Percentiles rank a stretch among this genome's conserved stretches.
Evolutionary conservation across 768 basidiomycete species (phyloP).

Genomic region (Hebeloma cylindrosporum): DNA sequence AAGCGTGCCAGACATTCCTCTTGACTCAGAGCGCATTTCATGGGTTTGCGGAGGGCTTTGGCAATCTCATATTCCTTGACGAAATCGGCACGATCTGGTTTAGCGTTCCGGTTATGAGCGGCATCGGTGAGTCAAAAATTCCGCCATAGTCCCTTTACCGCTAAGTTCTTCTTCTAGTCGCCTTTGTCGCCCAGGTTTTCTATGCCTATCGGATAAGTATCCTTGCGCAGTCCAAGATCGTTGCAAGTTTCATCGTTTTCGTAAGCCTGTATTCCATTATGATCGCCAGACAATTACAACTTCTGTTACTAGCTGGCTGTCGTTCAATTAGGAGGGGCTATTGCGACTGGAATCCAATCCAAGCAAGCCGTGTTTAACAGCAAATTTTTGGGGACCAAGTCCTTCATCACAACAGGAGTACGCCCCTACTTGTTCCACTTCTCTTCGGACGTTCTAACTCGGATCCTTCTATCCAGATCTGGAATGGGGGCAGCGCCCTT

Average conservation of each 20-base stretch:
- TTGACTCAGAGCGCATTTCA: constrained; percentile 10
- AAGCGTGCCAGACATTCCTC: constrained; percentile 9
- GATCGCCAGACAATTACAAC: not conserved
- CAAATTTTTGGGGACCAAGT: constrained; percentile 4
- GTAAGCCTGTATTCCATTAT: not conserved
- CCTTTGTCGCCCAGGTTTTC: constrained; percentile 9
- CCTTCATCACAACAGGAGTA: constrained; percentile 10
- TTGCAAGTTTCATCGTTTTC: constrained; percentile 9
- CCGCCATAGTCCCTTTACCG: not conserved
- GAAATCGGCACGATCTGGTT: constrained; percentile 13
- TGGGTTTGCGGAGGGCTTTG: constrained; percentile 11
- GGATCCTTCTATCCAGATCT: constrained; percentile 5
- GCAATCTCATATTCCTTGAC: constrained; percentile 8
- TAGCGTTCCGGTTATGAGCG: constrained; percentile 12
- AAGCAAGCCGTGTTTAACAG: constrained; percentile 8
- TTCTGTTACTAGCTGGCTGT: constrained; percentile 5
- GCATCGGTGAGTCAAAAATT: constrained; percentile 5
- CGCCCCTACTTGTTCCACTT: not conserved
- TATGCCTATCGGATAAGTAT: constrained; percentile 13
- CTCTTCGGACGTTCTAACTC: no score
- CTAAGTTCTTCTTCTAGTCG: not conserved
- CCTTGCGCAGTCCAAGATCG: constrained; percentile 8
- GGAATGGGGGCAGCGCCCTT: constrained; percentile 12
- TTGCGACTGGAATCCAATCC: constrained; percentile 9
- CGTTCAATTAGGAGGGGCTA: constrained; percentile 10